Base-by-base conservation (phyloP, 768 basidiomycete species). In the Cantharellus cinnabarinus region DNA sequence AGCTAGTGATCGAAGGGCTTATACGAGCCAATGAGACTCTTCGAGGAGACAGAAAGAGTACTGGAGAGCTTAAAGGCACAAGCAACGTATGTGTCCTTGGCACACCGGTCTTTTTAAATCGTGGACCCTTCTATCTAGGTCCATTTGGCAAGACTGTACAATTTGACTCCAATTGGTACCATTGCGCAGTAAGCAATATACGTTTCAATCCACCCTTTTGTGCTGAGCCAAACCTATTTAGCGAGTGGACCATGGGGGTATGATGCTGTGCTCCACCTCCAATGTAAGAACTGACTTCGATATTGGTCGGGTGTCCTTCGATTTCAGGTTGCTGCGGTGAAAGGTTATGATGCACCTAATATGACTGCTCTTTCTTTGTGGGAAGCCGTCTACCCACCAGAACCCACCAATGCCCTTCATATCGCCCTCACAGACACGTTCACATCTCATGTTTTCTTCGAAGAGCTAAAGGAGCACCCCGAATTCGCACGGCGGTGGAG, bases 361-460 rank as follows among this genome's bases (percentile, higher is more conserved):
- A 71, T 74, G 0, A 70, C 72, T 5, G 89, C 90, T 0, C 73
- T 98, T 67, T 76, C 83, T 50, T 76, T 88, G 56, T 99, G 95
- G 95, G 87, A 97, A 66, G 70, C 78, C 53, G 80, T 84, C 48
- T 83, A 85, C 64, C 70, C 72, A 3, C 68, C 64, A 60, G 61
- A 60, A 68, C 55, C 72, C 70, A 61, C 65, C 29, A 54, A 7
- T 10, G 52, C 14, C 7, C 62, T 67, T 60, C 76, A 83, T 58
- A 78, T 89, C 60, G 89, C 91, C 20, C 73, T 97, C 41, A 95
- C 95, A 10, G 95, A 99, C 70, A 99, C 95, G 0, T 98, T 95
- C 70, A 86, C 91, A 3, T 88, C 86, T 1, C 71, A 77, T 40
- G 81, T 78, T 0, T 98, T 97, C 71, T 91, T 89, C 74, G 76